Conservation (phyloP, 805 yeast genomes). For the Metschnikowia anglica region DNA sequence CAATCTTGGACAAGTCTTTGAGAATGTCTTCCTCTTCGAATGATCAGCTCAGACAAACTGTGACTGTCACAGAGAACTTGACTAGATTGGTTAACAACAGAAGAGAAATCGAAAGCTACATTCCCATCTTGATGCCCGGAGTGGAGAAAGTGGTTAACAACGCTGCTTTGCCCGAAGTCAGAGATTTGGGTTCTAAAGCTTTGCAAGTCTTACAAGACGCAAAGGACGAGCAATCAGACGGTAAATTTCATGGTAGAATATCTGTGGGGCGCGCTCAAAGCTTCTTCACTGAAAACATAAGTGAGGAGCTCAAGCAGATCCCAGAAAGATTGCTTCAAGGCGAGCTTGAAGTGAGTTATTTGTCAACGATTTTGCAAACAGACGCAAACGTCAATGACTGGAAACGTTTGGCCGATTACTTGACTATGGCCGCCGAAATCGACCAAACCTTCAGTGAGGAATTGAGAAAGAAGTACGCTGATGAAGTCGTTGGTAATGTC, state of each 20-base stretch:
- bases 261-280: slow-evolving; percentile 51
- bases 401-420: slow-evolving; percentile 53
- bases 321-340: slow-evolving; percentile 27
- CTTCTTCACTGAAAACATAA: slow-evolving; percentile 32
- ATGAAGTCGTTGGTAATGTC: slow-evolving; percentile 45
- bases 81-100: slow-evolving; percentile 94
- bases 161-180: slow-evolving; percentile 94
- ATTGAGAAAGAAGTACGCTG: slow-evolving; percentile 38
- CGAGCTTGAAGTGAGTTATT: slow-evolving; percentile 44
- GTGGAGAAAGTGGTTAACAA: slow-evolving; percentile 82
- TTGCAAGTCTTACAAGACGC: slow-evolving; percentile 79
- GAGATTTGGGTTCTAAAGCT: slow-evolving; percentile 90
- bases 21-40: slow-evolving; percentile 86
- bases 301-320: slow-evolving; percentile 20
- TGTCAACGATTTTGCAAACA: slow-evolving; percentile 40
- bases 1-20: slow-evolving; percentile 86
- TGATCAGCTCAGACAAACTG: slow-evolving; percentile 95
- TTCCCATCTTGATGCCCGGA: slow-evolving; percentile 89
- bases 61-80: slow-evolving; percentile 91
- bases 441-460: slow-evolving; percentile 17
- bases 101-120: slow-evolving; percentile 82
- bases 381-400: slow-evolving; percentile 48
- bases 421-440: slow-evolving; percentile 32
- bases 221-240: slow-evolving; percentile 63
- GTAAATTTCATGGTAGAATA: slow-evolving; percentile 76